These are phyloP conservation scores for Fusarium neocosmosporiellum DNA, from an alignment of 2,329 filamentous ascomycete species.

Conservation along the genomic window DNA sequence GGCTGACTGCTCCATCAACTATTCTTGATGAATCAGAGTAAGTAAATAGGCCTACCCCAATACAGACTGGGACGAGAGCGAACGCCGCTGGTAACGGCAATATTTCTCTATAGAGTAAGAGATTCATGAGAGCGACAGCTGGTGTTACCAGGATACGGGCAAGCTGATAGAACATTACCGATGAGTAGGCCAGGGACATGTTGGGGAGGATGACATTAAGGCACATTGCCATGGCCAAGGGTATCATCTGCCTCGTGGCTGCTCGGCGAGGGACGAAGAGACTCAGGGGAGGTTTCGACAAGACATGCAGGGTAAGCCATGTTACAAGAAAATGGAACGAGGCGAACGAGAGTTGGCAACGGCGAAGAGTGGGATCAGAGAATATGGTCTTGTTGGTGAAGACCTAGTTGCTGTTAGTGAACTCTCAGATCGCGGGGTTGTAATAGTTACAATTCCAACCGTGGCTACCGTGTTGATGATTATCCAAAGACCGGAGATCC, in stretches of 20 bases:
- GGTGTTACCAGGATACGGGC: slow-evolving; percentile 75
- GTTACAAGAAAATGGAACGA: slow-evolving; percentile 77
- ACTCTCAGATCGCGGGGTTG: too few relatives aligned
- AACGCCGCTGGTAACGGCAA: slow-evolving; percentile 65
- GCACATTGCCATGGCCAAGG: slow-evolving; percentile 74
- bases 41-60: slow-evolving; percentile 73
- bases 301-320: slow-evolving; percentile 69
- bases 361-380: slow-evolving; percentile 65
- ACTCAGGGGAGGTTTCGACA: slow-evolving; percentile 67
- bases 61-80: slow-evolving; percentile 70
- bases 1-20: slow-evolving; percentile 60
- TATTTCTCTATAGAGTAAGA: slow-evolving; percentile 66
- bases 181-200: slow-evolving; percentile 73
- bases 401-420: slow-evolving; percentile 57
- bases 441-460: slow-evolving; percentile 47
- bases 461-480: slow-evolving; percentile 71
- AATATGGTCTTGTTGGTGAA: slow-evolving; percentile 79
- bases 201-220: slow-evolving; percentile 77
- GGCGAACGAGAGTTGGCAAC: slow-evolving; percentile 73
- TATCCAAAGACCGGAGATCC: slow-evolving; percentile 58
- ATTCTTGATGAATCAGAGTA: slow-evolving; percentile 72
- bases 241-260: slow-evolving; percentile 67
- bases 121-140: slow-evolving; percentile 73
- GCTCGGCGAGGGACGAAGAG: slow-evolving; percentile 70
- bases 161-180: slow-evolving; percentile 77